Percentiles rank a stretch among this genome's conserved stretches.
These are phyloP conservation scores for Salix dunnii DNA, from an alignment of 345 rosid species.

Conservation along the genomic window DNA sequence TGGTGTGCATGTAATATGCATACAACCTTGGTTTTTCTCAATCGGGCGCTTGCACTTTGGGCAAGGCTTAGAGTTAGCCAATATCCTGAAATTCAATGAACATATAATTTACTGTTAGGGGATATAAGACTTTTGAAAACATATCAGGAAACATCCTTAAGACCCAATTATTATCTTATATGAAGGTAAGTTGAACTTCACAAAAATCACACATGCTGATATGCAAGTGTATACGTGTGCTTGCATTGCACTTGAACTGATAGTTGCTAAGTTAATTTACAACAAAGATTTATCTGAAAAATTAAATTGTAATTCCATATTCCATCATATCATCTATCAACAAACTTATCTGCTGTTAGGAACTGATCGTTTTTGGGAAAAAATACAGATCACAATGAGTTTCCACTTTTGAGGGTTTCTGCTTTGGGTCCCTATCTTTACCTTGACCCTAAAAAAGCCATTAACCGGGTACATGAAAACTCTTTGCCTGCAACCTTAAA, in stretches of 20 bases:
- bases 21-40: conserved; percentile 39
- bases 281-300: too few relatives aligned
- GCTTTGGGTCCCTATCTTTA: background rate
- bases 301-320: too few relatives aligned
- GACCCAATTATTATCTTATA: background rate
- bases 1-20: conserved; percentile 62
- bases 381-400: background rate
- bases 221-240: background rate
- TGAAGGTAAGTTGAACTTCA: background rate
- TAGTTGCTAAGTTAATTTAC: background rate
- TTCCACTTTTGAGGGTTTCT: background rate
- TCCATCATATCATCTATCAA: background rate
- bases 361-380: background rate
- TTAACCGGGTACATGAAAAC: background rate
- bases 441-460: background rate
- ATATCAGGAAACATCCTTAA: background rate
- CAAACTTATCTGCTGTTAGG: background rate
- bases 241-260: background rate
- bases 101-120: background rate
- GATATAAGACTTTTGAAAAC: background rate
- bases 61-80: conserved; percentile 41
- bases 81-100: conserved; percentile 25
- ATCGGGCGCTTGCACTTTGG: conserved; percentile 38
- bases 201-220: background rate
- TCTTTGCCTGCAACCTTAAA: background rate